phyloP scores from a whole-genome alignment of 2,329 filamentous ascomycete genomes.

The Beauveria sp. region DNA sequence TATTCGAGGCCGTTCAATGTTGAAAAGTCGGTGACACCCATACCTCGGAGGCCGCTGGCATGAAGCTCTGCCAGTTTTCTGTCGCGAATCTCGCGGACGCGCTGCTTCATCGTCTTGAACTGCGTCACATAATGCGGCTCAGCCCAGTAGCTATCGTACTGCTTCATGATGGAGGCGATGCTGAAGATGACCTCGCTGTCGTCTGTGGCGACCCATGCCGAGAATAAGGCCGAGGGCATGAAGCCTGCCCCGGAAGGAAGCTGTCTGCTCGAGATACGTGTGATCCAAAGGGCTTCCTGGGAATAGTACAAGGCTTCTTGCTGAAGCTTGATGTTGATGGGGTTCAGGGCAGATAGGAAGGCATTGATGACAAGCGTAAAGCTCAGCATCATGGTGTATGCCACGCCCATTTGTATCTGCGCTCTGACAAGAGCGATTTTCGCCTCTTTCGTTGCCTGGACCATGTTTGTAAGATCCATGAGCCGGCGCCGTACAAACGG shows the following conservation, averaged over 20 bases:
- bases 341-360: constrained; percentile 17
- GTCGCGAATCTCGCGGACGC: not conserved
- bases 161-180: constrained; percentile 12
- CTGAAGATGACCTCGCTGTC: constrained; percentile 18
- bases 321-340: constrained; percentile 8
- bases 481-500: constrained; percentile 10
- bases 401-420: constrained; percentile 11
- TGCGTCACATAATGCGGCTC: constrained; percentile 8
- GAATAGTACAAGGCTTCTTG: constrained; percentile 14
- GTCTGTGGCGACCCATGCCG: constrained; percentile 20
- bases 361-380: constrained; percentile 19
- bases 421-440: not conserved
- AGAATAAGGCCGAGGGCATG: constrained; percentile 19
- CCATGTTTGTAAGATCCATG: constrained; percentile 2
- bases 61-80: not conserved
- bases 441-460: not conserved
- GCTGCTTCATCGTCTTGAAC: constrained; percentile 4
- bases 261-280: constrained; percentile 15
- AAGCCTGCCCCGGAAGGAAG: constrained; percentile 22
- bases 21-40: constrained; percentile 4
- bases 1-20: not conserved
- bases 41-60: not conserved
- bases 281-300: constrained; percentile 19
- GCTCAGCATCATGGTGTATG: constrained; percentile 15
- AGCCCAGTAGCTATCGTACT: constrained; percentile 17